Conservation (phyloP, 169 alveolate species). For the Ichthyophthirius multifiliis region DNA sequence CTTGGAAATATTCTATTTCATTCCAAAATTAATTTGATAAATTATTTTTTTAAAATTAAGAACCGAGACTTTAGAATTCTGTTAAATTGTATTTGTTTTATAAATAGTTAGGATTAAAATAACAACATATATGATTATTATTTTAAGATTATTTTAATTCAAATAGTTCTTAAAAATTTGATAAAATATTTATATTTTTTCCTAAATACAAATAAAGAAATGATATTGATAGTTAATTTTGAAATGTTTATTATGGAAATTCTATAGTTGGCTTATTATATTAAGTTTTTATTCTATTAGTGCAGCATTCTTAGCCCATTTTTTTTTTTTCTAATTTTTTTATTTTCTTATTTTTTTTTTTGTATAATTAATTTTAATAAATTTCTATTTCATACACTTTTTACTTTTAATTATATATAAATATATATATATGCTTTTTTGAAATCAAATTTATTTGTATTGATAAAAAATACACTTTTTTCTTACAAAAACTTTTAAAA, state of each 20-base stretch:
- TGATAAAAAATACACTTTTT: too few relatives aligned
- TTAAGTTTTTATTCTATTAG: background rate
- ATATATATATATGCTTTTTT: background rate
- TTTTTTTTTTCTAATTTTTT: too few relatives aligned
- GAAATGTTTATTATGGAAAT: background rate
- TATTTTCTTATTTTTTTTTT: background rate
- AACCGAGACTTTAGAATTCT: background rate
- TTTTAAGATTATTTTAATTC: background rate
- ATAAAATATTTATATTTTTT: background rate
- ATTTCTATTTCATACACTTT: background rate
- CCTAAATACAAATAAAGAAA: background rate
- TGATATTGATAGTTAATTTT: background rate
- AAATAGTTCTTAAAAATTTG: background rate
- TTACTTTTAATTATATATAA: background rate
- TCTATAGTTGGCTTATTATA: background rate
- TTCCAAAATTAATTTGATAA: background rate
- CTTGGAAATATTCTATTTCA: background rate
- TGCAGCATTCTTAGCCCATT: slow-evolving; percentile 8
- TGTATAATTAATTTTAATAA: background rate
- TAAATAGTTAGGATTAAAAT: background rate
- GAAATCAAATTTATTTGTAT: too few relatives aligned
- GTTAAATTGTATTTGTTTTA: background rate
- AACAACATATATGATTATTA: background rate
- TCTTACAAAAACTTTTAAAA: too few relatives aligned
- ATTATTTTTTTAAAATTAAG: background rate